Evolutionary conservation across 306 rosid genomes (phyloP).

Genomic region (Malus orientalis): DNA sequence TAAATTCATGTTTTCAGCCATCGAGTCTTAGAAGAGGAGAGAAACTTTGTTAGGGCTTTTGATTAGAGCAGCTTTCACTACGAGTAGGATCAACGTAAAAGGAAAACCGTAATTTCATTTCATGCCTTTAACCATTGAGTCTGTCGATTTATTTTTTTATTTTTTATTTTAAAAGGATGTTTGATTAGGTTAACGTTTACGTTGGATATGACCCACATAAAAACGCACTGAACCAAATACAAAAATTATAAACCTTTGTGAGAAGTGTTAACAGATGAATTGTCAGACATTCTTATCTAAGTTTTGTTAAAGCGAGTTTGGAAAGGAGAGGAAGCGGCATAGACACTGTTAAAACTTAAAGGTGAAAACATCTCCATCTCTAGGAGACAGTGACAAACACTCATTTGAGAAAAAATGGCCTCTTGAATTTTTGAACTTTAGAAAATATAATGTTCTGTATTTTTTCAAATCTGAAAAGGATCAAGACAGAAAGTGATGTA

Average conservation of each 20-base stretch:
- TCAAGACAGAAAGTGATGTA: slow-evolving; percentile 21
- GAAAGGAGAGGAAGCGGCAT: slow-evolving; percentile 16
- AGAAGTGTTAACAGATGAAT: too few relatives aligned
- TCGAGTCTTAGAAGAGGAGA: not conserved
- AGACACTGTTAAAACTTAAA: slow-evolving; percentile 29
- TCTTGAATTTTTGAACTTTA: slow-evolving; percentile 13
- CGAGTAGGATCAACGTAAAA: not conserved
- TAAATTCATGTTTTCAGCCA: slow-evolving; percentile 27
- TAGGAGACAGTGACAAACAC: slow-evolving; percentile 45
- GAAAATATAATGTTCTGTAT: slow-evolving; percentile 5
- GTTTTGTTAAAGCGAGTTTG: not conserved
- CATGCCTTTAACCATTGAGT: not conserved
- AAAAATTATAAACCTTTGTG: too few relatives aligned
- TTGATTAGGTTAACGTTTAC: not conserved
- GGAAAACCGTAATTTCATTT: not conserved
- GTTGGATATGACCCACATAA: not conserved
- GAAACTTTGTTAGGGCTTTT: not conserved
- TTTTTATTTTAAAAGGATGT: too few relatives aligned
- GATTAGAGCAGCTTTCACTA: not conserved
- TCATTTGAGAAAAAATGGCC: slow-evolving; percentile 50
- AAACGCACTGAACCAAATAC: not conserved
- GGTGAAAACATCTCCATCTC: slow-evolving; percentile 37
- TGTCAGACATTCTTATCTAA: too few relatives aligned
- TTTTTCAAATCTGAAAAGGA: slow-evolving; percentile 24
- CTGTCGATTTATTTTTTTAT: too few relatives aligned